These are phyloP conservation scores for Eragrostis curvula DNA, from an alignment of 176 grass and related monocot species.

Conservation along the genomic window DNA sequence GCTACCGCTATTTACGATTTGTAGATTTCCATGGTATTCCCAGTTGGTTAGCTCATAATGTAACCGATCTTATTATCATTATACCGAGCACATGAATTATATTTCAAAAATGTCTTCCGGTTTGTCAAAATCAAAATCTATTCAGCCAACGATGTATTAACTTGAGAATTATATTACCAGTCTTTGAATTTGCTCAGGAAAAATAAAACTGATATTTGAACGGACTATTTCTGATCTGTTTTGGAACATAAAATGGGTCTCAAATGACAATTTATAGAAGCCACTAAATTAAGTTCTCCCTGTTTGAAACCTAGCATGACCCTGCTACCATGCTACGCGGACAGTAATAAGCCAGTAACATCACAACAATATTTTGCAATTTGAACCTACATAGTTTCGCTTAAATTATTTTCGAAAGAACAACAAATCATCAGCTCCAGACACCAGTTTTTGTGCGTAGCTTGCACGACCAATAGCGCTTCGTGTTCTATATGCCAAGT, in stretches of 20 bases:
- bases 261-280: not conserved
- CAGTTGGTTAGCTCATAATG: not conserved
- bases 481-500: not conserved
- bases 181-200: not conserved
- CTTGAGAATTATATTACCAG: not conserved
- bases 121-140: not conserved
- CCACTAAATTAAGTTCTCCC: not conserved
- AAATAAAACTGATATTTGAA: not conserved
- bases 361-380: too few species aligned
- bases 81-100: not conserved
- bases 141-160: not conserved
- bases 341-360: too few species aligned
- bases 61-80: not conserved
- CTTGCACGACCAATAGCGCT: too few species aligned
- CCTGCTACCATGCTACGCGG: too few species aligned
- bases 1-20: not conserved
- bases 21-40: not conserved
- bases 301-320: not conserved
- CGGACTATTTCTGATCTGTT: not conserved
- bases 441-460: too few species aligned
- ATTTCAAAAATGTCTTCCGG: not conserved
- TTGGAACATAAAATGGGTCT: not conserved
- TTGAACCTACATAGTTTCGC: too few species aligned
- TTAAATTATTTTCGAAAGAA: too few species aligned
- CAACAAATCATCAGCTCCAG: too few species aligned